phyloP scores from a whole-genome alignment of 164 flowering plant genomes.

The Piper longum region DNA sequence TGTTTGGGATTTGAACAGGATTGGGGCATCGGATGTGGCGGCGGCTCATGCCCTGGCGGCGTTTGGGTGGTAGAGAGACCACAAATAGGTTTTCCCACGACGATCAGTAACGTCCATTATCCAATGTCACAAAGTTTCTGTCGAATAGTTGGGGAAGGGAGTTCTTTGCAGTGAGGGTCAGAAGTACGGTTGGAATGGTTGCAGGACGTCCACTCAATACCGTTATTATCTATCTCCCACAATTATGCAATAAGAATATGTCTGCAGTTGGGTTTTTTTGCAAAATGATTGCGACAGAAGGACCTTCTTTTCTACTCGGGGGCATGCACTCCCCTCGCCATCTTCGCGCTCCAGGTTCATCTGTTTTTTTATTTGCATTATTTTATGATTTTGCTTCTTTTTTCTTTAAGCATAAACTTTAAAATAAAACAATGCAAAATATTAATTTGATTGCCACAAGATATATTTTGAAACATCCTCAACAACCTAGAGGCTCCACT shows the following conservation, averaged over 20 bases:
- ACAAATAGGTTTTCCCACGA: no score
- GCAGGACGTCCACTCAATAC: conserved; percentile 87
- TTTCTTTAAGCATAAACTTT: not conserved
- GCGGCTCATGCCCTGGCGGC: no score
- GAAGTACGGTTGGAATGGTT: conserved; percentile 70
- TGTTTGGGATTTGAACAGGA: no score
- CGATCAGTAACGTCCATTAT: no score
- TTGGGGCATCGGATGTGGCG: no score
- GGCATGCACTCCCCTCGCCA: conserved; percentile 88
- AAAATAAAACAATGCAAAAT: no score
- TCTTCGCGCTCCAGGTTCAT: conserved; percentile 74
- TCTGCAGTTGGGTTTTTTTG: conserved; percentile 54
- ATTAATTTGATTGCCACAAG: no score
- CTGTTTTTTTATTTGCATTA: not conserved
- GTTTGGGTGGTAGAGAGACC: no score
- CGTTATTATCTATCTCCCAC: conserved; percentile 50
- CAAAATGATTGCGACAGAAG: conserved; percentile 31
- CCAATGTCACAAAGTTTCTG: not conserved
- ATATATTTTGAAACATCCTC: no score
- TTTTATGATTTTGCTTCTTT: not conserved
- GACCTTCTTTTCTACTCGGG: conserved; percentile 51
- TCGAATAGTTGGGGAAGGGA: conserved; percentile 39
- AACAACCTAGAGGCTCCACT: no score
- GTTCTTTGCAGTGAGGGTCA: conserved; percentile 82
- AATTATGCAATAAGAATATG: conserved; percentile 23